These are phyloP conservation scores for Alternaria gansuensis DNA, from an alignment of 2,329 filamentous ascomycete species.

Conservation along the genomic window DNA sequence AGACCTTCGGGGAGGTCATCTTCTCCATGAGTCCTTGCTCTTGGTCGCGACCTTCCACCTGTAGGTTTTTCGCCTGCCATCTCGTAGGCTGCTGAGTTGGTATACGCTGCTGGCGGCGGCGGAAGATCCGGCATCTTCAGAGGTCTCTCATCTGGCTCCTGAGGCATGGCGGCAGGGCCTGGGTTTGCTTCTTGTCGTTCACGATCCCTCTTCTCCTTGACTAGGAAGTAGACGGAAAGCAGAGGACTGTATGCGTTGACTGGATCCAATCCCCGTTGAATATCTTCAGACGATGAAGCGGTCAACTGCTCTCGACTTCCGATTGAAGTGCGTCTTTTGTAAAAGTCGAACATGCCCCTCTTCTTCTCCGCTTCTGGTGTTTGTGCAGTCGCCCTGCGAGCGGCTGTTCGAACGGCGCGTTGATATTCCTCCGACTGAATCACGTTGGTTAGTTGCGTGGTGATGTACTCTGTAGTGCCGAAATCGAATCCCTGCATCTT, in stretches of 20 bases:
- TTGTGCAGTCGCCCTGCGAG: conserved; percentile 69
- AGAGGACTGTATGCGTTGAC: conserved; percentile 93
- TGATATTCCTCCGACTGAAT: conserved; percentile 96
- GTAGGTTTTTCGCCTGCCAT: conserved; percentile 89
- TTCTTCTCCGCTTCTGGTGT: conserved; percentile 74
- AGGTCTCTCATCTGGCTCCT: conserved; percentile 64
- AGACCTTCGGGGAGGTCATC: conserved; percentile 82
- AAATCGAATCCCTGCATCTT: conserved; percentile 99
- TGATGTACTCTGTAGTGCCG: conserved; percentile 84
- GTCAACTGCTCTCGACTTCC: conserved; percentile 87
- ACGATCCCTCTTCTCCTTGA: conserved; percentile 90
- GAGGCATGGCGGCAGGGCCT: conserved; percentile 66
- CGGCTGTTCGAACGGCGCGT: conserved; percentile 75
- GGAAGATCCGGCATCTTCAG: conserved; percentile 76
- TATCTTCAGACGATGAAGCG: conserved; percentile 83
- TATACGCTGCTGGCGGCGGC: conserved; percentile 86
- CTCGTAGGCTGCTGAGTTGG: conserved; percentile 84
- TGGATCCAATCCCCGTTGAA: conserved; percentile 84
- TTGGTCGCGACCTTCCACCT: conserved; percentile 80
- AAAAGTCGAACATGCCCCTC: conserved; percentile 95
- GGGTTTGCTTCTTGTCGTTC: conserved; percentile 70
- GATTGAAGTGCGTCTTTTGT: conserved; percentile 89
- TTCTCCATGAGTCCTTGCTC: conserved; percentile 92
- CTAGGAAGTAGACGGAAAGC: conserved; percentile 93
- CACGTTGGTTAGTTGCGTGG: conserved; percentile 80